Evolutionary conservation across 257 asterid species (phyloP).

Genomic region (Solanum rostratum): DNA sequence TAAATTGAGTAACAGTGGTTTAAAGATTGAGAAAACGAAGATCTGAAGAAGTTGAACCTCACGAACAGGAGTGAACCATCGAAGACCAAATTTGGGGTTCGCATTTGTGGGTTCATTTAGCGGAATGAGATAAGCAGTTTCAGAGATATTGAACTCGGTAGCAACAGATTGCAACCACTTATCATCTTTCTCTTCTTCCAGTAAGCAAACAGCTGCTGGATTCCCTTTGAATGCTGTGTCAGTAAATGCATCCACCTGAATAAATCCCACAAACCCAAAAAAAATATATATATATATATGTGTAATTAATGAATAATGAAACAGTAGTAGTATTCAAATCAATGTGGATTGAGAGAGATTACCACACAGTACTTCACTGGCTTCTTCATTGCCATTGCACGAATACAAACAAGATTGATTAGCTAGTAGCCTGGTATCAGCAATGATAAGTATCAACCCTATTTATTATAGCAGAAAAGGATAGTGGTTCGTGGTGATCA

Average conservation of each 20-base stretch:
- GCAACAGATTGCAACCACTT: conserved; percentile 90
- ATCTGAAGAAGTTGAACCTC: conserved; percentile 32
- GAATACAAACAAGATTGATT: background rate
- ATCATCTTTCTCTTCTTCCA: conserved; percentile 65
- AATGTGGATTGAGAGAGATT: background rate
- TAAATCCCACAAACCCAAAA: background rate
- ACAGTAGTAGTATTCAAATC: background rate
- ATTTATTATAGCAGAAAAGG: too few relatives aligned
- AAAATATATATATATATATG: too few relatives aligned
- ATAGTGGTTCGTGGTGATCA: too few relatives aligned
- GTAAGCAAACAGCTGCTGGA: conserved; percentile 81
- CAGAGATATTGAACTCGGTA: conserved; percentile 61
- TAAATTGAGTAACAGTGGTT: background rate
- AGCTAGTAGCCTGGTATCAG: background rate
- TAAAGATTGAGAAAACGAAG: background rate
- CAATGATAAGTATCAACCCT: too few relatives aligned
- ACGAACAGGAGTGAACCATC: conserved; percentile 89
- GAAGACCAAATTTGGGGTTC: conserved; percentile 47
- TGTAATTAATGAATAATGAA: background rate
- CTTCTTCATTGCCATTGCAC: conserved; percentile 1
- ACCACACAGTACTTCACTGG: conserved; percentile 68
- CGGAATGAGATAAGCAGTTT: conserved; percentile 59
- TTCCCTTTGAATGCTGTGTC: conserved; percentile 85
- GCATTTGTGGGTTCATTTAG: conserved; percentile 9
- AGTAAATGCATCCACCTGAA: conserved; percentile 83